Base-by-base conservation (phyloP, 2,329 filamentous ascomycete genomes). In the Incumbomyces delicatus region DNA sequence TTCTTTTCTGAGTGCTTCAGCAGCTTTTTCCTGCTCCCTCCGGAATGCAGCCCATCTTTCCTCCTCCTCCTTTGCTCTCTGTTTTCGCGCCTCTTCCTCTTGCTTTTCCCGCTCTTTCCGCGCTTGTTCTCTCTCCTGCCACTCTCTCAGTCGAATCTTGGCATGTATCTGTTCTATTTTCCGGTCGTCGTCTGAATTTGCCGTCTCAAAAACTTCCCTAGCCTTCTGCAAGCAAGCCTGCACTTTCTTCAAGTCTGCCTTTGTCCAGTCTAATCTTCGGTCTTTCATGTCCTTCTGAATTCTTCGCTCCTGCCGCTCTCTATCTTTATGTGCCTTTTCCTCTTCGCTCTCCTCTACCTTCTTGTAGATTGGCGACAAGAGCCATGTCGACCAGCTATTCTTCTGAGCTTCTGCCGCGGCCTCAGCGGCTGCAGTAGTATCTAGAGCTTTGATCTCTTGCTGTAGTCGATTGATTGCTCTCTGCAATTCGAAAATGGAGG, bases 261-360 rank as follows among this genome's bases (percentile, higher is more conserved):
- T 47, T 45, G 54, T 55, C 22, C 22, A 14, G n/a, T 44, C 46
- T 27, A 65, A 30, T 41, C 50, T 44, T 29, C 56, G 50, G 52
- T 63, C 59, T 50, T 65, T 66, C 49, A 63, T 53, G 44, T 61
- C 55, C 46, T 58, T 64, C 46, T 58, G 55, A 37, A 61, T 54
- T 37, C 49, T 57, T 39, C 62, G 59, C 53, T 63, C 58, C 49
- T 61, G 58, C 22, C 55, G 59, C 18, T 51, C 49, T 22, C 54
- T 60, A 31, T 60, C 60, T 44, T 64, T 65, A 2, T 42, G 52
- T 47, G 45, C 58, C 44, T 61, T 66, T 36, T 61, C 58, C 14
- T 63, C 59, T 13, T 64, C 61, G 38, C 36, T 31, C 27, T 33
- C 17, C 7, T 20, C 18, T n/a, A 31, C 17, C 17, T 20, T 14